Base-by-base conservation (phyloP, 495 filamentous ascomycete species). In the Penicillium samsonianum region DNA sequence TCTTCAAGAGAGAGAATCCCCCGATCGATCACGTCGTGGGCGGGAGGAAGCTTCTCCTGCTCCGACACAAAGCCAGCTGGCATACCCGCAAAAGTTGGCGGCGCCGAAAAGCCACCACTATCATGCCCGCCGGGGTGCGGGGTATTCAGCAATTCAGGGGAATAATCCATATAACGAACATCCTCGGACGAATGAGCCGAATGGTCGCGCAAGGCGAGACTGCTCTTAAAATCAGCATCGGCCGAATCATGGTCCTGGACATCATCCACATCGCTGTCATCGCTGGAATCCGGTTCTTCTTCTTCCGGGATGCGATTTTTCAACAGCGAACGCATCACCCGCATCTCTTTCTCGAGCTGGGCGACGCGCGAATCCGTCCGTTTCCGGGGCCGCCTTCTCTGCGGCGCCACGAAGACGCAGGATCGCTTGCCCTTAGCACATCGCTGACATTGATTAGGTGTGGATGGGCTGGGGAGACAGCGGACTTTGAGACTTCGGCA, bases 331-430 rank as follows among this genome's bases (percentile, higher is more conserved):
- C 73, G 73, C 75, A 78, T 78, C 62, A 72, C 85, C 65, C 92
- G 89, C 65, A 96, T 91, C 73, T 92, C 93, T 75, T 84, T 91
- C 72, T 96, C 91, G 25, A 96, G 77, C 73, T 96, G 91, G 4
- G 90, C 88, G 9, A 96, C 91, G 16, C 91, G 81, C 41, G 84
- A 89, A 66, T 95, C 91, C 22, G 88, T 89, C 72, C 93, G 90
- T 75, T 92, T 93, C 16, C 75, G 75, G 66, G 90, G 89, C 37
- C 91, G 78, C 67, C 92, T 92, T 35, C 89, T 77, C 26, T 85
- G 90, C 3, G 90, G 90, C 22, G 85, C 84, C 43, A 91, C 91
- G 50, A 93, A 88, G 50, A 94, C 69, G 58, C 91, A 96, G 42
- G 79, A 65, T 19, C 90, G 80, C 48, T 82, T 82, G 4, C 90